These are phyloP conservation scores for Lasiosphaeria miniovina DNA, from an alignment of 495 filamentous ascomycete genomes.

Conservation along the genomic window DNA sequence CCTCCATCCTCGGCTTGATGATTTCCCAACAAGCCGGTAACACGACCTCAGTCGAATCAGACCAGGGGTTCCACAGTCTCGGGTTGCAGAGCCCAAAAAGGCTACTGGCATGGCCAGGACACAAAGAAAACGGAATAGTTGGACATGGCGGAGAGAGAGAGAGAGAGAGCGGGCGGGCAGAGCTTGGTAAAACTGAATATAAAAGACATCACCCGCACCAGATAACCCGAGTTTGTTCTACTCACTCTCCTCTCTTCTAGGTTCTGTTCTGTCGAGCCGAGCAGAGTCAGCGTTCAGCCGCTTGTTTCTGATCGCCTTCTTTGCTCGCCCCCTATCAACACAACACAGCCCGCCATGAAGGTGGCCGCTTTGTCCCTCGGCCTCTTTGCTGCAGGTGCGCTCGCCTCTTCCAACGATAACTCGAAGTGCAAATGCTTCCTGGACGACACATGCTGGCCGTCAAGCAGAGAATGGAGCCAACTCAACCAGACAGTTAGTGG, in stretches of 20 bases:
- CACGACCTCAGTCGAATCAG: too few relatives aligned
- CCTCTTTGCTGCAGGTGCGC: constrained; percentile 18
- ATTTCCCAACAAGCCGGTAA: too few relatives aligned
- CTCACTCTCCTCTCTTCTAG: neutral
- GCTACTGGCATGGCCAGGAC: too few relatives aligned
- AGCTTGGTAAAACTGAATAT: too few relatives aligned
- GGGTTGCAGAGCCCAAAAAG: too few relatives aligned
- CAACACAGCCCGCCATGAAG: constrained; percentile 17
- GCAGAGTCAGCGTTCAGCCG: neutral
- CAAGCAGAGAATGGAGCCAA: constrained; percentile 34
- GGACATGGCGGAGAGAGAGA: too few relatives aligned
- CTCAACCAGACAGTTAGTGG: constrained; percentile 46
- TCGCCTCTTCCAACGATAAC: constrained; percentile 7
- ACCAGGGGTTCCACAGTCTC: too few relatives aligned
- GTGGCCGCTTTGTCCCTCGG: constrained; percentile 13
- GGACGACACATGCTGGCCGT: constrained; percentile 49
- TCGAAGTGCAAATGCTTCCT: constrained; percentile 58
- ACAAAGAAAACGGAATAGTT: too few relatives aligned
- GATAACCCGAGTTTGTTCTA: neutral
- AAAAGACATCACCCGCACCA: too few relatives aligned
- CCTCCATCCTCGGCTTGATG: too few relatives aligned
- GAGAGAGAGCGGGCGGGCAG: too few relatives aligned
- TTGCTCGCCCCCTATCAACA: constrained; percentile 2
- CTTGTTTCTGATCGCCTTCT: neutral
- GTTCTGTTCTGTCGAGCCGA: neutral